phyloP scores from a whole-genome alignment of 352 stramenopile species.

The Pythium dissimile region DNA sequence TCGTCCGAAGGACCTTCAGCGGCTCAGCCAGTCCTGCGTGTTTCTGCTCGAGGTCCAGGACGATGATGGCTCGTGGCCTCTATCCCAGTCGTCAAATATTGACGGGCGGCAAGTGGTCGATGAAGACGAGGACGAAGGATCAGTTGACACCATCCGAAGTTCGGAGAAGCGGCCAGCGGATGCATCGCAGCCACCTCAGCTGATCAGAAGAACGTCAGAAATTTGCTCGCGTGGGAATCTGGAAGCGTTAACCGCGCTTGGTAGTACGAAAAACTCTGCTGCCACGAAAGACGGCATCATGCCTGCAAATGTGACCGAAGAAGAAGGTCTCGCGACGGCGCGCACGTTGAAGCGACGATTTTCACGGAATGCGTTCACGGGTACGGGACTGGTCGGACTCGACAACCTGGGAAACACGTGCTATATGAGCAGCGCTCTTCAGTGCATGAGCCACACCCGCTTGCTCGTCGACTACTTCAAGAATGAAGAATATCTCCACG shows the following conservation, averaged over 20 bases:
- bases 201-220: conserved; percentile 60
- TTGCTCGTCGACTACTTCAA: conserved; percentile 96
- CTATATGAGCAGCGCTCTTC: conserved; percentile 97
- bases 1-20: conserved; percentile 44
- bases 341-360: conserved; percentile 59
- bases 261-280: conserved; percentile 17
- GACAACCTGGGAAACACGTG: conserved; percentile 98
- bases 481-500: conserved; percentile 89
- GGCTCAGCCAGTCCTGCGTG: conserved; percentile 69
- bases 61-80: conserved; percentile 78
- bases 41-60: conserved; percentile 85
- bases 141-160: conserved; percentile 7
- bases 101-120: conserved; percentile 22
- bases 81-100: conserved; percentile 54
- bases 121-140: conserved; percentile 22
- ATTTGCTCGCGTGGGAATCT: conserved; percentile 75
- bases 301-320: conserved; percentile 22
- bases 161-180: conserved; percentile 32
- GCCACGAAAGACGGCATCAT: conserved; percentile 6
- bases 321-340: conserved; percentile 25
- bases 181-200: conserved; percentile 13
- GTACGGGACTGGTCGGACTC: conserved; percentile 85
- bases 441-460: conserved; percentile 96
- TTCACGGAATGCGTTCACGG: conserved; percentile 72
- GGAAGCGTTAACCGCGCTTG: conserved; percentile 47